Conservation (phyloP, 305 asterid genomes). For the Fraxinus nigra region DNA sequence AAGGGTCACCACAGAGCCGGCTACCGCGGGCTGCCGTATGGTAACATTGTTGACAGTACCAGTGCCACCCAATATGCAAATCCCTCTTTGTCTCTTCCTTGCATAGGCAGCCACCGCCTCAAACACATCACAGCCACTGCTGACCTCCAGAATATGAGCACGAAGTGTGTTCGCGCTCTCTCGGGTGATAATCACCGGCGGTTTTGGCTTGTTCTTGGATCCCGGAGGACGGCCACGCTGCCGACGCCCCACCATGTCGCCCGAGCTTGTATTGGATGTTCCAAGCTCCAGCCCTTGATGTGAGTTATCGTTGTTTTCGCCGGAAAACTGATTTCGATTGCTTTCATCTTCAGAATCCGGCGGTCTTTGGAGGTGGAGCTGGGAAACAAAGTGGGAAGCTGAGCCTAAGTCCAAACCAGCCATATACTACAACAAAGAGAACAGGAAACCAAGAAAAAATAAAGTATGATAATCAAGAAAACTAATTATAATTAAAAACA, state of each 20-base stretch:
- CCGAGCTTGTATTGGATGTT: conserved; percentile 17
- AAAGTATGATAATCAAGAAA: conserved; percentile 23
- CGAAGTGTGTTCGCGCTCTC: conserved; percentile 51
- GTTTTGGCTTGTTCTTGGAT: conserved; percentile 45
- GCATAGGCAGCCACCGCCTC: conserved; percentile 45
- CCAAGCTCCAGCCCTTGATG: conserved; percentile 23
- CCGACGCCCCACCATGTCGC: conserved; percentile 33
- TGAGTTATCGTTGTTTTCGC: conserved; percentile 25
- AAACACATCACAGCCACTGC: conserved; percentile 41
- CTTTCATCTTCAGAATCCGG: conserved; percentile 29
- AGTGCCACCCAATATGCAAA: conserved; percentile 41
- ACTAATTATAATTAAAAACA: not conserved
- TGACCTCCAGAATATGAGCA: conserved; percentile 45
- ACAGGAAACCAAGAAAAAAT: conserved; percentile 28
- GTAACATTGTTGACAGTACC: conserved; percentile 47
- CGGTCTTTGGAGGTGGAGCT: conserved; percentile 35
- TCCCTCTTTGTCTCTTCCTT: conserved; percentile 41
- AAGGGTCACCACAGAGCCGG: conserved; percentile 39
- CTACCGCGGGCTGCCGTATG: conserved; percentile 39
- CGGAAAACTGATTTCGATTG: conserved; percentile 36
- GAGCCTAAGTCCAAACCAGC: conserved; percentile 50
- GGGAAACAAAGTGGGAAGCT: conserved; percentile 40
- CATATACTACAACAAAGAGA: conserved; percentile 39
- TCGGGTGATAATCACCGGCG: conserved; percentile 46
- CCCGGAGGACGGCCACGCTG: conserved; percentile 45